Evolutionary conservation across 345 rosid genomes (phyloP).

Genomic region (Microcos paniculata): DNA sequence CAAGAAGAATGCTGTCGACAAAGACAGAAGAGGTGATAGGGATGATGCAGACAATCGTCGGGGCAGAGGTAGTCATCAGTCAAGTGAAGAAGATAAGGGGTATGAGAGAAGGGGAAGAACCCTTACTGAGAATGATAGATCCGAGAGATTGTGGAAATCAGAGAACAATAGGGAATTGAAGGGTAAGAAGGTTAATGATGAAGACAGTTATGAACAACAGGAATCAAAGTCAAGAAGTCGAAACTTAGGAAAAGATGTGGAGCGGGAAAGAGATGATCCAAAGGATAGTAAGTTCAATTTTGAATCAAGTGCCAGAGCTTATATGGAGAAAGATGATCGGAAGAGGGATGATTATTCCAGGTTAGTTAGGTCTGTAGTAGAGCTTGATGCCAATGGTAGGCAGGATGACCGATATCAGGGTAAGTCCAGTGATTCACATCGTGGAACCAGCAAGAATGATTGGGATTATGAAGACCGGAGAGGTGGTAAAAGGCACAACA

Average conservation of each 20-base stretch:
- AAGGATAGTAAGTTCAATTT: conserved; percentile 11
- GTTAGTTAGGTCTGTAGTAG: conserved; percentile 16
- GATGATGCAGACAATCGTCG: neutral
- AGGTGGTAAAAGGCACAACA: neutral
- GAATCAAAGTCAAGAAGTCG: conserved; percentile 26
- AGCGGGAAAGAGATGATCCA: neutral
- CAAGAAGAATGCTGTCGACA: conserved; percentile 4
- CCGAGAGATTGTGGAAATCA: conserved; percentile 13
- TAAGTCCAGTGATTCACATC: conserved; percentile 15
- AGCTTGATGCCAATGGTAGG: conserved; percentile 9
- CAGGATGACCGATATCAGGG: conserved; percentile 12
- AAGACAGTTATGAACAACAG: conserved; percentile 12
- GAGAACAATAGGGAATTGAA: conserved; percentile 19
- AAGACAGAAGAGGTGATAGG: conserved; percentile 5
- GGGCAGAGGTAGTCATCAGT: neutral
- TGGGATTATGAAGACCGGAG: conserved; percentile 3
- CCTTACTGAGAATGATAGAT: conserved; percentile 13
- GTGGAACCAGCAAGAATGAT: conserved; percentile 16
- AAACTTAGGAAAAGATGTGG: conserved; percentile 19
- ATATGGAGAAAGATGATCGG: conserved; percentile 16
- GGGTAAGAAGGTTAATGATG: conserved; percentile 33
- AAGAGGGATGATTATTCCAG: conserved; percentile 18
- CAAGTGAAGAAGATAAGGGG: conserved; percentile 16
- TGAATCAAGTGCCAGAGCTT: conserved; percentile 12
- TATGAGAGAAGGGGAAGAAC: conserved; percentile 25